Evolutionary conservation across 2,329 filamentous ascomycete genomes (phyloP).

Genomic region (Diaporthe ampelina): DNA sequence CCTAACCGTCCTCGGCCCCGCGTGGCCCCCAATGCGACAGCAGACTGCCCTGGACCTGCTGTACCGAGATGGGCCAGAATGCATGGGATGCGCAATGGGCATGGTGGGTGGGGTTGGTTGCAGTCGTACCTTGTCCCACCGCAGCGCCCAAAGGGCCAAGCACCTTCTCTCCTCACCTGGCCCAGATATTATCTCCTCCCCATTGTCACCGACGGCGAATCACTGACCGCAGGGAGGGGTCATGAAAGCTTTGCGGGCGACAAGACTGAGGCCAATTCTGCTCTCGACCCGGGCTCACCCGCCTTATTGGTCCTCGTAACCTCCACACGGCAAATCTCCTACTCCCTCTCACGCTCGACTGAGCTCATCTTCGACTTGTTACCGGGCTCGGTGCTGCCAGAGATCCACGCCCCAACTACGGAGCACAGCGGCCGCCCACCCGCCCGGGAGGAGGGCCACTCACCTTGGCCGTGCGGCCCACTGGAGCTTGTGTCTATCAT

Average conservation of each 20-base stretch:
- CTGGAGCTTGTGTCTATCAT: not conserved
- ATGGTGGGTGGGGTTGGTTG: constrained; percentile 33
- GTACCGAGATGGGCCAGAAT: constrained; percentile 23
- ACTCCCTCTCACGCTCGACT: not conserved
- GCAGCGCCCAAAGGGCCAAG: constrained; percentile 19
- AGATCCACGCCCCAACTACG: constrained; percentile 12
- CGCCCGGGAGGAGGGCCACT: not conserved
- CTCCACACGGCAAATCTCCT: constrained; percentile 19
- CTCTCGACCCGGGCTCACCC: constrained; percentile 13
- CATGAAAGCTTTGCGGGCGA: constrained; percentile 12
- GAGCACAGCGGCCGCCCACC: constrained; percentile 22
- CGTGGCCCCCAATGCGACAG: constrained; percentile 20
- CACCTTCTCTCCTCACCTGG: constrained; percentile 30
- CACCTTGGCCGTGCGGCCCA: not conserved
- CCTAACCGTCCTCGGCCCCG: constrained; percentile 27
- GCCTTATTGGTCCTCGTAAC: constrained; percentile 20
- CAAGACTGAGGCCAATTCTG: not conserved
- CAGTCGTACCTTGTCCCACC: constrained; percentile 11
- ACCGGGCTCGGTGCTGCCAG: constrained; percentile 1
- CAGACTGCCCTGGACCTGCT: not conserved
- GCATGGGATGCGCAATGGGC: constrained; percentile 17
- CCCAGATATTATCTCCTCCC: constrained; percentile 33
- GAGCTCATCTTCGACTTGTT: constrained; percentile 2
- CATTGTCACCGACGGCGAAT: constrained; percentile 34
- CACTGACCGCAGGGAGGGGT: constrained; percentile 25